Conservation (phyloP, 192 early-diverging fungal genomes). For the Martensiomyces pterosporus region DNA sequence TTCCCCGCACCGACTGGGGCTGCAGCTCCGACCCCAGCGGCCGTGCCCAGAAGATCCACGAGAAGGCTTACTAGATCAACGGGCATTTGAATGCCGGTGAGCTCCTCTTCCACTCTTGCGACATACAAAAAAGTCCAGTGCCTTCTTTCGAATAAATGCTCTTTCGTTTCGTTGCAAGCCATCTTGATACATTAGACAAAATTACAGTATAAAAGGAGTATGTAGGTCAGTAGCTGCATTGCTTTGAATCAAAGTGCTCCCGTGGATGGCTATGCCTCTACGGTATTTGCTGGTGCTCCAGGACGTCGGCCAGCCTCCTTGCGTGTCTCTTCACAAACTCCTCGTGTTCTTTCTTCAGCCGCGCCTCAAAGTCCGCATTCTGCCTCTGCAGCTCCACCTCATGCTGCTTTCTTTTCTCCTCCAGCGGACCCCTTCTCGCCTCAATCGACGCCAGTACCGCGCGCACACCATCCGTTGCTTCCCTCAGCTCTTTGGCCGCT, state of each 20-base stretch:
- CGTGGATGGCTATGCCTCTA: too few species aligned
- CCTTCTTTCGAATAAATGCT: not conserved
- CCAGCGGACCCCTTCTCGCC: not conserved
- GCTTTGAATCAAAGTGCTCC: not conserved
- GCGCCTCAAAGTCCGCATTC: slow-evolving; percentile 13
- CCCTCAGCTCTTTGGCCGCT: slow-evolving; percentile 9
- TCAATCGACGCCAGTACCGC: not conserved
- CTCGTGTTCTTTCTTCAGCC: slow-evolving; percentile 16
- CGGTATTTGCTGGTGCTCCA: too few species aligned
- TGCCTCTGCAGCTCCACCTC: slow-evolving; percentile 8
- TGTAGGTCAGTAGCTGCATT: too few species aligned
- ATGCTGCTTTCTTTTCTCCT: not conserved
- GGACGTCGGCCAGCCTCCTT: slow-evolving; percentile 10
- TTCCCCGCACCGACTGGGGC: slow-evolving; percentile 96
- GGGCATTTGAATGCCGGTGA: too few species aligned
- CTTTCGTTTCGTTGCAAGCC: not conserved
- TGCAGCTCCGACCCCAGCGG: slow-evolving; percentile 97
- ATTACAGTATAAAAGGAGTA: not conserved
- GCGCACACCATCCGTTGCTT: slow-evolving; percentile 2
- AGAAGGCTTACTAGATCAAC: slow-evolving; percentile 45
- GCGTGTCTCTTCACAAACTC: slow-evolving; percentile 30
- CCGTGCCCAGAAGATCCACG: slow-evolving; percentile 92
- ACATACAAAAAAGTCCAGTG: not conserved
- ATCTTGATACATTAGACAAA: not conserved
- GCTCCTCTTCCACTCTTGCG: too few species aligned